Evolutionary conservation across 352 stramenopile species (phyloP), one percentile per base, ranked within the genome.

Genomic region (Phytophthora syringae): DNA sequence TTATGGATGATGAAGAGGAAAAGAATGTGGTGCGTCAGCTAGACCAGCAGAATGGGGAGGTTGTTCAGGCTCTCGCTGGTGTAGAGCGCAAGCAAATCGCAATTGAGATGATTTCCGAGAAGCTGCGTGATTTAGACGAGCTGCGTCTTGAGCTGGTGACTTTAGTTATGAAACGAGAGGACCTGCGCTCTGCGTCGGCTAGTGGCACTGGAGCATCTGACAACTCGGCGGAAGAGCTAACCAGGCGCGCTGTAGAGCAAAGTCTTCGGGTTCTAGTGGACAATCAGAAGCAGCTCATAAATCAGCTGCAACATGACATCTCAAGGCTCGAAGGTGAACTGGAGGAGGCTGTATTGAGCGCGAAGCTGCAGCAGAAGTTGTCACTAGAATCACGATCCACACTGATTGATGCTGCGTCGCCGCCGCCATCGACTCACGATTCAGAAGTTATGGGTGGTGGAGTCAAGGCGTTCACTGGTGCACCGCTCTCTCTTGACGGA

Each of bases 111-210:
- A 66, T 94, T 28, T 77, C 78, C 1, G 74, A 89, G 24, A 89
- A 90, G 40, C 49, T 94, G 30, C 80, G 76, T 16, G 80, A 89
- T 60, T 63, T 94, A 18, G 84, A 94, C 52, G 84, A 92, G 58
- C 60, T 93, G 25, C 86, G 86, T 21, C 75, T 88, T 25, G 82
- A 94, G 52, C 65, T 94, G 5, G 79, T 94, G 25, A 67, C 73
- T 49, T 67, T 94, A 12, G 70, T 79, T 11, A 86, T 89, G 66
- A 92, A 91, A 60, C 77, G 84, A 13, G 83, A 94, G 28, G 74
- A 62, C n/a, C 45, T 90, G 21, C 78, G 77, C 16, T 68, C 60
- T 11, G 60, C 70, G 3, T 74, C 60, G 4, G 57, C 63, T 15
- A 62, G 55, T 22, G 55, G 50, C 0, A 44, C 55, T n/a, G 47